Evolutionary conservation across 495 filamentous ascomycete species (phyloP).

Genomic region (Penicillium crystallinum): DNA sequence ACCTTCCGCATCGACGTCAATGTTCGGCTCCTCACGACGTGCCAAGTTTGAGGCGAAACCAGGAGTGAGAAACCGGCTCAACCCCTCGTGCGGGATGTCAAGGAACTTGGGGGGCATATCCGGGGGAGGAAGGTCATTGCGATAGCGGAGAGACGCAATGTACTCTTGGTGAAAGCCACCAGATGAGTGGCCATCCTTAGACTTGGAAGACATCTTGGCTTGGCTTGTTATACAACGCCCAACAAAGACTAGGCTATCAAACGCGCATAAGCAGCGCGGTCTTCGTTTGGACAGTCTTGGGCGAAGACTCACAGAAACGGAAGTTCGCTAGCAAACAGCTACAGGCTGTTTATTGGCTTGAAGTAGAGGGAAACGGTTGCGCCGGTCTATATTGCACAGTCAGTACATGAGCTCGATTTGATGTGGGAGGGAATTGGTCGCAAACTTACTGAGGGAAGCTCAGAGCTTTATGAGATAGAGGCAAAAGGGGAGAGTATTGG

Average conservation of each 20-base stretch:
- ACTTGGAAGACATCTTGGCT: slow-evolving; percentile 31
- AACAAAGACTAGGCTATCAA: background rate
- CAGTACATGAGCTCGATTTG: background rate
- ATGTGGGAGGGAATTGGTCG: background rate
- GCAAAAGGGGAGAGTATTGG: background rate
- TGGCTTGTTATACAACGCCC: background rate
- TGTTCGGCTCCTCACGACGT: slow-evolving; percentile 86
- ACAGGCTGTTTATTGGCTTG: too few relatives aligned
- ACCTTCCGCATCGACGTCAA: slow-evolving; percentile 95
- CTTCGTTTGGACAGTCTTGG: background rate
- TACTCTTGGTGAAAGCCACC: slow-evolving; percentile 89
- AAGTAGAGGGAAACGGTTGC: background rate
- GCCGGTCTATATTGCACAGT: background rate
- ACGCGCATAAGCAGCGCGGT: background rate
- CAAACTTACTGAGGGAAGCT: background rate
- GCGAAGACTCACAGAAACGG: background rate
- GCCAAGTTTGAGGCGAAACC: slow-evolving; percentile 82
- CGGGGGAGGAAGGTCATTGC: slow-evolving; percentile 89
- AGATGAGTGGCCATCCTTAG: slow-evolving; percentile 39
- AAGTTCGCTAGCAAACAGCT: too few relatives aligned
- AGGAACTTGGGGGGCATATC: slow-evolving; percentile 92
- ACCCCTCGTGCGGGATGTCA: slow-evolving; percentile 87
- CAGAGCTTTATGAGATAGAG: background rate
- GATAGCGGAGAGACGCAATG: slow-evolving; percentile 89
- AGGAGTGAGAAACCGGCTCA: slow-evolving; percentile 80